Conservation (phyloP, 805 yeast genomes). For the Candida michaelii region DNA sequence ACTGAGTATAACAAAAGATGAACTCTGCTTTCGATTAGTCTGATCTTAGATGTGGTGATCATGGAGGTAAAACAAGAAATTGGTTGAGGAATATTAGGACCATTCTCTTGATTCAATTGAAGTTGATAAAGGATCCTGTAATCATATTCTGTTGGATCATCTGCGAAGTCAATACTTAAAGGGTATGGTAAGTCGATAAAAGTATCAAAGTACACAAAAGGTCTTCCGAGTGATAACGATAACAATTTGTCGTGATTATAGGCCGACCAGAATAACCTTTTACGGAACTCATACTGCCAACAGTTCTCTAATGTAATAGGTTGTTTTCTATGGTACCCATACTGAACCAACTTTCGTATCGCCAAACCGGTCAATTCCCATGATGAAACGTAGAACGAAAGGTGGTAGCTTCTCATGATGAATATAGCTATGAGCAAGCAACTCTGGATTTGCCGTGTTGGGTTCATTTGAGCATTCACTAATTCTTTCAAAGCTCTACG, state of each 20-base stretch:
- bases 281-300: slow-evolving; percentile 10
- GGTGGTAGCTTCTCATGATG: slow-evolving; percentile 15
- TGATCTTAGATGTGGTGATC: slow-evolving; percentile 10
- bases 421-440: slow-evolving; percentile 13
- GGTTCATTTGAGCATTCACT: slow-evolving; percentile 9
- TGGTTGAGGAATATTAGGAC: slow-evolving; percentile 8
- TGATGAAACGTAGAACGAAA: slow-evolving; percentile 15
- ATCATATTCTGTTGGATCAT: slow-evolving; percentile 8
- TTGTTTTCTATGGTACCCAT: slow-evolving; percentile 12
- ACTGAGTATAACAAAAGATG: slow-evolving; percentile 14
- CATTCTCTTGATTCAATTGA: slow-evolving; percentile 11
- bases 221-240: slow-evolving; percentile 13
- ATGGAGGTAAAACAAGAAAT: slow-evolving; percentile 12
- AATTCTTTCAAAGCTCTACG: slow-evolving; percentile 13
- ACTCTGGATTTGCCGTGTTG: slow-evolving; percentile 13
- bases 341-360: slow-evolving; percentile 12
- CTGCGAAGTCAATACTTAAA: slow-evolving; percentile 11
- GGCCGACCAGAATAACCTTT: slow-evolving; percentile 14
- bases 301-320: slow-evolving; percentile 8
- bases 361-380: slow-evolving; percentile 14
- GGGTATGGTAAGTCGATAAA: slow-evolving; percentile 13
- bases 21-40: slow-evolving; percentile 15
- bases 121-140: slow-evolving; percentile 8
- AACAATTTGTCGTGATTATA: slow-evolving; percentile 13
- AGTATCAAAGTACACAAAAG: slow-evolving; percentile 9